phyloP scores from a whole-genome alignment of 192 early-diverging fungal genomes.

The Linderina pennispora region DNA sequence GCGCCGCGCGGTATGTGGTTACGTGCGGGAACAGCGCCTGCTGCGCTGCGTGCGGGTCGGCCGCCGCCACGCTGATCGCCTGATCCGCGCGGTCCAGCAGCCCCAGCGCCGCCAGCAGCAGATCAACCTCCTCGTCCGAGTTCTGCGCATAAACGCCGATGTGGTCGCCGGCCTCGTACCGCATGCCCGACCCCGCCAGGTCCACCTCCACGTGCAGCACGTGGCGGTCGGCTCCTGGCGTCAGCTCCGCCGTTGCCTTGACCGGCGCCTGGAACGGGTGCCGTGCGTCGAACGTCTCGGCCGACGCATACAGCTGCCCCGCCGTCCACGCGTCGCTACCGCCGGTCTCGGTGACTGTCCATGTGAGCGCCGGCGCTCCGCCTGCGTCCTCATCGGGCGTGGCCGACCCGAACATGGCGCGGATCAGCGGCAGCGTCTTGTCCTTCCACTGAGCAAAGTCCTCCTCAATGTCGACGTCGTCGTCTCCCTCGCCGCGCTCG shows the following conservation, averaged over 20 bases:
- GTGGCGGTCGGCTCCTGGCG: constrained; percentile 62
- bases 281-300: constrained; percentile 69
- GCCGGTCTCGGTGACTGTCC: constrained; percentile 50
- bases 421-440: constrained; percentile 69
- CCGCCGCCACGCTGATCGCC: constrained; percentile 62
- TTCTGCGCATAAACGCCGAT: constrained; percentile 89
- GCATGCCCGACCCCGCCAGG: constrained; percentile 69
- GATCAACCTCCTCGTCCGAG: constrained; percentile 66
- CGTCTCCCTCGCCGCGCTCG: constrained; percentile 91
- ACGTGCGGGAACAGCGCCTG: constrained; percentile 83
- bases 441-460: constrained; percentile 97
- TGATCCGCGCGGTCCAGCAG: constrained; percentile 62
- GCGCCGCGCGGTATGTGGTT: constrained; percentile 75
- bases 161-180: constrained; percentile 92
- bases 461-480: constrained; percentile 92
- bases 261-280: constrained; percentile 78
- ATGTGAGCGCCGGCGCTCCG: constrained; percentile 43
- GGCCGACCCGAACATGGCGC: constrained; percentile 56
- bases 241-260: constrained; percentile 58
- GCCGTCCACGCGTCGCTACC: constrained; percentile 30
- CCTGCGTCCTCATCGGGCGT: constrained; percentile 35
- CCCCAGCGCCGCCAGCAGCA: constrained; percentile 56
- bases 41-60: constrained; percentile 70
- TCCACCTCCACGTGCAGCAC: constrained; percentile 96
- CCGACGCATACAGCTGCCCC: constrained; percentile 30